Evolutionary conservation across 306 rosid species (phyloP), one percentile per base, ranked within the genome.

Genomic region (Pachyrhizus erosus): DNA sequence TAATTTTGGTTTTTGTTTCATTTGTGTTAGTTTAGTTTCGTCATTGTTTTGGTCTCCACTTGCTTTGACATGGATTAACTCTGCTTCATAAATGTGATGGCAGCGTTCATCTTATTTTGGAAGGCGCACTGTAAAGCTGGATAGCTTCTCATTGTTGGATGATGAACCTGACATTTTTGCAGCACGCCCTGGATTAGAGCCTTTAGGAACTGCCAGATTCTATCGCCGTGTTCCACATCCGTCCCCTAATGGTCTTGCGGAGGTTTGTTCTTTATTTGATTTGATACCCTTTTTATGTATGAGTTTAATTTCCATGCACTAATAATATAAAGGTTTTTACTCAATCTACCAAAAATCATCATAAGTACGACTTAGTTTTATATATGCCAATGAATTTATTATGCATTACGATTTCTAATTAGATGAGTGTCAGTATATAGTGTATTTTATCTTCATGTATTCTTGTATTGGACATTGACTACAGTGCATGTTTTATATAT

Each of bases 31-130:
- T 71, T 83, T 15, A 80, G 48, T 80, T 81, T 75, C 61, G 70
- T 52, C 5, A 37, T 33, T 76, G 48, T 77, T 77, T 76, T 80
- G 64, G 66, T 60, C 57, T 75, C 70, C 46, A 23, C 24, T 61
- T 51, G 51, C 51, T 82, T 48, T 40, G 34, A 31, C 49, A 54
- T 52, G 73, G 23, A 20, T 52, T 77, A 54, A 73, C 34, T 68
- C 65, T 45, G 71, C 40, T 82, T 87, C 77, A 69, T 84, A 17
- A 42, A 83, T 68, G 76, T 65, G 18, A 61, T 81, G 79, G 82
- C 94, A 93, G 99, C 93, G 94, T 80, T 76, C 91, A 45, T 73
- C 94, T 51, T 91, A 78, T 80, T 79, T 91, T 21, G 90, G 90
- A 81, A 91, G 97, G 68, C 76, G 91, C 62, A 72, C 82, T 14